A percentile compares a stretch with the other conserved stretches of the same genome.
Evolutionary conservation across 2,329 filamentous ascomycete species (phyloP).

Genomic region (Diaporthe aspalathi): DNA sequence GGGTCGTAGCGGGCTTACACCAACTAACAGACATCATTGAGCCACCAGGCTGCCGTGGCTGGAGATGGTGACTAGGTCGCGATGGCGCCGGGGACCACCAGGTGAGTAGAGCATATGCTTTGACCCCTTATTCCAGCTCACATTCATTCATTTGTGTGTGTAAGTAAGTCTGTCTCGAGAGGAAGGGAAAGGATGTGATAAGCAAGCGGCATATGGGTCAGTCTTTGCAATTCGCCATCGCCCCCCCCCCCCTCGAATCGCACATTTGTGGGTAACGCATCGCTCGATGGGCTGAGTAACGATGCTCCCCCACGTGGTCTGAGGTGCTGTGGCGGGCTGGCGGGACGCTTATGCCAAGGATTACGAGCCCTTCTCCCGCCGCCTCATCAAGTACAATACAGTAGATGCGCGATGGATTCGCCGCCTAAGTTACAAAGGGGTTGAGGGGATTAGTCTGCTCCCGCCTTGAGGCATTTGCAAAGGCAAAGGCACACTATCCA

Average conservation of each 20-base stretch:
- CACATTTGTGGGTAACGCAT: background rate
- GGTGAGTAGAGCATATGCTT: no score
- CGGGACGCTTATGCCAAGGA: conserved; percentile 13
- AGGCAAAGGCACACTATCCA: background rate
- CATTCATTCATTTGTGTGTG: background rate
- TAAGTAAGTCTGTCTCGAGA: background rate
- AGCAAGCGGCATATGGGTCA: background rate
- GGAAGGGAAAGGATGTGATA: background rate
- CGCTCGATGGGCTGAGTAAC: conserved; percentile 11
- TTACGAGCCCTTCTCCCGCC: background rate
- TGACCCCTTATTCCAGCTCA: background rate
- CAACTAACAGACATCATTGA: no score
- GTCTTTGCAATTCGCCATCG: background rate
- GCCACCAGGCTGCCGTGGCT: no score
- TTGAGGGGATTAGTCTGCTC: no score
- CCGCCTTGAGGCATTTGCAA: no score
- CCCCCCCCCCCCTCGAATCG: background rate
- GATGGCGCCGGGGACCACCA: background rate
- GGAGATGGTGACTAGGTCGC: no score
- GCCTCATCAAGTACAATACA: background rate
- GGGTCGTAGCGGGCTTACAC: background rate
- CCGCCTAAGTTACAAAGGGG: no score
- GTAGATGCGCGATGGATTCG: background rate
- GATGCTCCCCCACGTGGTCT: conserved; percentile 7
- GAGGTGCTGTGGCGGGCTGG: conserved; percentile 1